A percentile compares a stretch with the other conserved stretches of the same genome.
These are phyloP conservation scores for Pyrenophora tritici-repentis DNA, from an alignment of 2,329 filamentous ascomycete genomes.

Conservation along the genomic window DNA sequence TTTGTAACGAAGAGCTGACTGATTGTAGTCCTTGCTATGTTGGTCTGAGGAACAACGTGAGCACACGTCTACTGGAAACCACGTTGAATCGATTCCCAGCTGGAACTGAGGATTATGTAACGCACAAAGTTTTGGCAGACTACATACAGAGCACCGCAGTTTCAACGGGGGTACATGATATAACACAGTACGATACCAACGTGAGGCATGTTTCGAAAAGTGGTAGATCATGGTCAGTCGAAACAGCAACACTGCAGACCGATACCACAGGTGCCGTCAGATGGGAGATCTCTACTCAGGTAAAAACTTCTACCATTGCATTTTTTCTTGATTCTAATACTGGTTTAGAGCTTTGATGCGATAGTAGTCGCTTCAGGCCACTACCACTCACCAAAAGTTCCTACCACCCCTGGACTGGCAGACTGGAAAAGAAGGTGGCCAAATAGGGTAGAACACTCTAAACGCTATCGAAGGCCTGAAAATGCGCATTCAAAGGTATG, in stretches of 20 bases:
- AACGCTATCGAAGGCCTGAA: slow-evolving; percentile 55
- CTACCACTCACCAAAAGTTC: slow-evolving; percentile 58
- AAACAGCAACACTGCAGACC: slow-evolving; percentile 52
- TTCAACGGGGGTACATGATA: slow-evolving; percentile 55
- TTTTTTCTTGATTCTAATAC: neutral
- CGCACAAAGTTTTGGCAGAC: slow-evolving; percentile 59
- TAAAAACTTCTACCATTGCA: neutral
- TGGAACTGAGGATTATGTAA: slow-evolving; percentile 64
- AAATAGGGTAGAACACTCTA: slow-evolving; percentile 56
- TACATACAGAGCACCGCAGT: slow-evolving; percentile 66
- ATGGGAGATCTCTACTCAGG: slow-evolving; percentile 2
- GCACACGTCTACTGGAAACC: slow-evolving; percentile 56
- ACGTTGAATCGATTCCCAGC: slow-evolving; percentile 61
- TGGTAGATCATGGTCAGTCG: slow-evolving; percentile 57
- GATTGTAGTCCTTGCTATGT: slow-evolving; percentile 56
- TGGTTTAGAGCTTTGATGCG: slow-evolving; percentile 52
- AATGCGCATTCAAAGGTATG: slow-evolving; percentile 57
- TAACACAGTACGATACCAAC: slow-evolving; percentile 63
- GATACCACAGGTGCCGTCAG: slow-evolving; percentile 16
- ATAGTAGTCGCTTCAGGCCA: slow-evolving; percentile 61
- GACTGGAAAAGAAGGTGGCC: slow-evolving; percentile 56
- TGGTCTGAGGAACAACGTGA: slow-evolving; percentile 60
- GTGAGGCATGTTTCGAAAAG: slow-evolving; percentile 60
- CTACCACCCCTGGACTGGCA: slow-evolving; percentile 54
- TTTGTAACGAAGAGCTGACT: slow-evolving; percentile 9